phyloP scores from a whole-genome alignment of 2,329 filamentous ascomycete species.

The Epicoccum nigrum region DNA sequence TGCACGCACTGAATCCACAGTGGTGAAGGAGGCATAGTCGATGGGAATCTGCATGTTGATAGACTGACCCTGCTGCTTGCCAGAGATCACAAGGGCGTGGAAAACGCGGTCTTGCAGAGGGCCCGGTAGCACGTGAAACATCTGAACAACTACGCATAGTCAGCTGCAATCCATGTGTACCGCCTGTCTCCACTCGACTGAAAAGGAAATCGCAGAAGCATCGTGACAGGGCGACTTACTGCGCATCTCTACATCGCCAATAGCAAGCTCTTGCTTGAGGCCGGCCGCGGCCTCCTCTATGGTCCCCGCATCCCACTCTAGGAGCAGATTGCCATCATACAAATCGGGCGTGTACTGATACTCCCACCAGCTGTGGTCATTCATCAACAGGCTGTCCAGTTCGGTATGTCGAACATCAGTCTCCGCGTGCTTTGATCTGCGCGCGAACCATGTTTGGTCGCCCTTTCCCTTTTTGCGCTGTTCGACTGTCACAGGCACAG shows the following conservation, averaged over 20 bases:
- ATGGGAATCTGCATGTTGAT: conserved; percentile 57
- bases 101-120: conserved; percentile 71
- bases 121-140: conserved; percentile 65
- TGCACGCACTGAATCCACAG: conserved; percentile 16
- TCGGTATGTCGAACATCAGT: conserved; percentile 62
- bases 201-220: background rate
- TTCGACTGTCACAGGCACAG: conserved; percentile 22
- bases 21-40: conserved; percentile 54
- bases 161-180: background rate
- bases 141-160: conserved; percentile 60
- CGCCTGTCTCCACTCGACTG: background rate
- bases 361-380: conserved; percentile 64
- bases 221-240: conserved; percentile 32
- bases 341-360: conserved; percentile 64
- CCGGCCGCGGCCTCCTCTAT: conserved; percentile 33
- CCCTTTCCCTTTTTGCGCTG: conserved; percentile 25
- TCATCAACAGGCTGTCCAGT: conserved; percentile 65
- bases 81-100: conserved; percentile 67
- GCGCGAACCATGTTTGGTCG: conserved; percentile 67
- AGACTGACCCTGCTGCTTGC: conserved; percentile 50
- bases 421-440: conserved; percentile 60
- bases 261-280: conserved; percentile 17
- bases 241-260: conserved; percentile 46
- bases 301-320: conserved; percentile 50
- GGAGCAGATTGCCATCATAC: conserved; percentile 54